A percentile compares a stretch with the other conserved stretches of the same genome.
phyloP scores from a whole-genome alignment of 192 early-diverging fungal genomes.

The Podochytrium sp. region DNA sequence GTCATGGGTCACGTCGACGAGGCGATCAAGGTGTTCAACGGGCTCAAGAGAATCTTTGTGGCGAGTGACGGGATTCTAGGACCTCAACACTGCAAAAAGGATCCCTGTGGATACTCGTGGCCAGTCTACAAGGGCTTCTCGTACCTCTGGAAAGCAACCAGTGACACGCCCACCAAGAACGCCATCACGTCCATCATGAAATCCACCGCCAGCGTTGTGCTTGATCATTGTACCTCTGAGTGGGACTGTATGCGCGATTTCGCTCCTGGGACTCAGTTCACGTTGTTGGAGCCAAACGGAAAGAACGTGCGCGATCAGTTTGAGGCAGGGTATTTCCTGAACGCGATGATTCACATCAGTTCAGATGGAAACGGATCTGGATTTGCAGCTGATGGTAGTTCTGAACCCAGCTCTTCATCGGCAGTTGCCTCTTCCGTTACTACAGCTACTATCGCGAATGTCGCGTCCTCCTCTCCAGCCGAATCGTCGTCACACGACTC shows the following conservation, averaged over 20 bases:
- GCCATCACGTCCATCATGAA: background rate
- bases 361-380: background rate
- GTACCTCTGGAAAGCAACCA: background rate
- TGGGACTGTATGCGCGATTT: background rate
- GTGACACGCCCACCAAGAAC: background rate
- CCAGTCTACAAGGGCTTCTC: conserved; percentile 27
- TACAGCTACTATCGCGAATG: background rate
- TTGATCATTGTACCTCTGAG: background rate
- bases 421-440: background rate
- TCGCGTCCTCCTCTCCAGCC: background rate
- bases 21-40: background rate
- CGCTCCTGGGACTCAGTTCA: background rate
- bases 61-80: conserved; percentile 26
- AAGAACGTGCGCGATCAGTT: conserved; percentile 28
- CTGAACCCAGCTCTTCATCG: background rate
- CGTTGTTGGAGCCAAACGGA: conserved; percentile 12
- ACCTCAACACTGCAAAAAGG: background rate
- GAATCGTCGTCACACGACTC: background rate
- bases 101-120: conserved; percentile 24
- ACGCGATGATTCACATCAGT: background rate
- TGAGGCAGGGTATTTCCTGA: conserved; percentile 10
- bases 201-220: background rate
- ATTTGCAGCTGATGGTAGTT: background rate
- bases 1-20: background rate
- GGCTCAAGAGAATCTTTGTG: conserved; percentile 29